Percentiles rank a stretch among this genome's conserved stretches.
These are phyloP conservation scores for Solanum etuberosum DNA, from an alignment of 257 asterid genomes.

Conservation along the genomic window DNA sequence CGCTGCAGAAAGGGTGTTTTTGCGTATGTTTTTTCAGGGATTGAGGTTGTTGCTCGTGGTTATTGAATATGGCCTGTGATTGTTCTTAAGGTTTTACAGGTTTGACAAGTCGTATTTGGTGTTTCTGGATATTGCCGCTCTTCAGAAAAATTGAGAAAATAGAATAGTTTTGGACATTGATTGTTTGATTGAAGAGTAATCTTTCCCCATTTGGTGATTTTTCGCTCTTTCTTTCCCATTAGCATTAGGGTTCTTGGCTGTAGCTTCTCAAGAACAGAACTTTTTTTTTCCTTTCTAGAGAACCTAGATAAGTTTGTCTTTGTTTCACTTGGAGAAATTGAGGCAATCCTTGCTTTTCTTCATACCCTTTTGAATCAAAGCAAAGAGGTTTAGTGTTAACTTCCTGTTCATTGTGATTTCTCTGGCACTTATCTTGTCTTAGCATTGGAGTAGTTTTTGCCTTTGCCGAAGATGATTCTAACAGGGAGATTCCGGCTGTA, in stretches of 20 bases:
- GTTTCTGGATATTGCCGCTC: neutral
- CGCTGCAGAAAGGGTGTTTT: neutral
- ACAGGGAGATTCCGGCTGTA: neutral
- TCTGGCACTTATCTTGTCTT: neutral
- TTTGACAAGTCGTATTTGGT: neutral
- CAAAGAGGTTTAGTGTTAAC: neutral
- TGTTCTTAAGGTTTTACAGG: neutral
- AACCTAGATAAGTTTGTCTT: neutral
- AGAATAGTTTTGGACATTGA: neutral
- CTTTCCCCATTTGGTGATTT: neutral
- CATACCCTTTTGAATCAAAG: neutral
- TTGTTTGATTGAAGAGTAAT: neutral
- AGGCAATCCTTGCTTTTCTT: neutral
- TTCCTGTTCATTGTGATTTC: neutral
- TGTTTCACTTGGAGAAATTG: neutral
- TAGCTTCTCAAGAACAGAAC: neutral
- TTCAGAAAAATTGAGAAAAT: neutral
- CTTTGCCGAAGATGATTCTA: conserved; percentile 1
- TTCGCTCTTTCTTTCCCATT: neutral
- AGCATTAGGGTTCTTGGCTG: neutral
- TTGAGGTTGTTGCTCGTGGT: neutral
- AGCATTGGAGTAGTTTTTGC: neutral
- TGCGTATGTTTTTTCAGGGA: neutral
- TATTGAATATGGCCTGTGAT: neutral
- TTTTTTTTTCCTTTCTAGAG: neutral